A percentile compares a stretch with the other conserved stretches of the same genome.
Conservation (phyloP, 2,329 filamentous ascomycete genomes). For the Lasiodiplodia gonubiensis region DNA sequence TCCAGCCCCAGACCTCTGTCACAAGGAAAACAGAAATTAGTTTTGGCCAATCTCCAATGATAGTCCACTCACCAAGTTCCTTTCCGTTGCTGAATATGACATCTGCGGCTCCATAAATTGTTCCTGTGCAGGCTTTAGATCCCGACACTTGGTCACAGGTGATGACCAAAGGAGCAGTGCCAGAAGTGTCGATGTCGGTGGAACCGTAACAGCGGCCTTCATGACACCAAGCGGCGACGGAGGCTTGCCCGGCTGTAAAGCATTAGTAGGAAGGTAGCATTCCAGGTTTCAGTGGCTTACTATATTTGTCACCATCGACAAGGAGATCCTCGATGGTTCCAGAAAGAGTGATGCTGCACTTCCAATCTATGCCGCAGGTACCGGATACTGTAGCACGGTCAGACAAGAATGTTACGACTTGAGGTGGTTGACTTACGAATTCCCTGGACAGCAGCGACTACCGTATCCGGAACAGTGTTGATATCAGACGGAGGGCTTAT, state of each 20-base stretch:
- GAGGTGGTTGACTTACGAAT: neutral
- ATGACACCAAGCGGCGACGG: neutral
- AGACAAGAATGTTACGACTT: neutral
- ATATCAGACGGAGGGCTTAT: neutral
- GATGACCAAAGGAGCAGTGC: neutral
- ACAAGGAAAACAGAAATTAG: neutral
- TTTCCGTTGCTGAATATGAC: neutral
- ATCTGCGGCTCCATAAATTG: neutral
- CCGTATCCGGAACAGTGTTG: neutral
- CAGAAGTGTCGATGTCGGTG: neutral
- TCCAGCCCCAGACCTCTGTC: constrained; percentile 1
- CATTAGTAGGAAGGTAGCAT: neutral
- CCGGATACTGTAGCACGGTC: neutral
- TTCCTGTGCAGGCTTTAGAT: neutral
- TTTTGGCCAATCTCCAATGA: no score
- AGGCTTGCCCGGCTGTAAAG: neutral
- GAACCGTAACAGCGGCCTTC: neutral
- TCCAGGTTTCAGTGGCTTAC: neutral
- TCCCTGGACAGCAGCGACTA: neutral
- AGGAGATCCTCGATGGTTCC: neutral
- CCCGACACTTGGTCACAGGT: neutral
- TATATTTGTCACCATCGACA: neutral
- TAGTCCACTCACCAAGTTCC: neutral
- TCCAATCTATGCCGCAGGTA: neutral
- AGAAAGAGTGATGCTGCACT: neutral